Conservation (phyloP, 495 filamentous ascomycete species). For the Penicillium manginii region DNA sequence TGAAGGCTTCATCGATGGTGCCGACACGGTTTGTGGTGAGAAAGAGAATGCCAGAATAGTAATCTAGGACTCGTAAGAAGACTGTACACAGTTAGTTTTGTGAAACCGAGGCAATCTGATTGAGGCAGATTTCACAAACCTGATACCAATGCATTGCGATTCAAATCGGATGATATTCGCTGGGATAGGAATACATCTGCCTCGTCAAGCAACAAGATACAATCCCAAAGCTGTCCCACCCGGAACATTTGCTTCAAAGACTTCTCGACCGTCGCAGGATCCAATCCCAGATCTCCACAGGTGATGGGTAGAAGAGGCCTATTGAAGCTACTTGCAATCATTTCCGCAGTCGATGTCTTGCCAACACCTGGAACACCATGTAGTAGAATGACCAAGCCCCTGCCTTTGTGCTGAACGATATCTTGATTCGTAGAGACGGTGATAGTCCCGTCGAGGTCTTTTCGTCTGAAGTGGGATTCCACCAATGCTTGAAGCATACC, state of each 20-base stretch:
- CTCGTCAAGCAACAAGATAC: constrained; percentile 47
- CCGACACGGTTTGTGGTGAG: constrained; percentile 58
- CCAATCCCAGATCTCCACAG: constrained; percentile 54
- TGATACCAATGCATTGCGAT: constrained; percentile 8
- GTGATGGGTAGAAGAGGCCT: constrained; percentile 56
- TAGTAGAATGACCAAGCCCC: constrained; percentile 62
- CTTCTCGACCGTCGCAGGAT: constrained; percentile 51
- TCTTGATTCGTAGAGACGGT: neutral
- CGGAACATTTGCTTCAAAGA: constrained; percentile 51
- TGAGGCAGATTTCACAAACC: neutral
- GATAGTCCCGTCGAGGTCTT: neutral
- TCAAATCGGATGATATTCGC: neutral
- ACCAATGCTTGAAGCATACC: constrained; percentile 12
- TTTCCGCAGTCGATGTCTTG: constrained; percentile 61
- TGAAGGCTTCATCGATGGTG: constrained; percentile 56
- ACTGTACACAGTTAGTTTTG: constrained; percentile 3
- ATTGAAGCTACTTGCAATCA: constrained; percentile 54
- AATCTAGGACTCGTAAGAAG: constrained; percentile 11
- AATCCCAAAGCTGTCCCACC: constrained; percentile 53
- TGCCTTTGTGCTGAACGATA: constrained; percentile 48
- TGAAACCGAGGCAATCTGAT: neutral
- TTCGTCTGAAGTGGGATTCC: constrained; percentile 11
- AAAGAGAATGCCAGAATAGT: constrained; percentile 54
- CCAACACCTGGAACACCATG: constrained; percentile 61
- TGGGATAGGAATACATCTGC: constrained; percentile 12